These are phyloP conservation scores for Scutellaria galericulata DNA, from an alignment of 257 asterid genomes.

Conservation along the genomic window DNA sequence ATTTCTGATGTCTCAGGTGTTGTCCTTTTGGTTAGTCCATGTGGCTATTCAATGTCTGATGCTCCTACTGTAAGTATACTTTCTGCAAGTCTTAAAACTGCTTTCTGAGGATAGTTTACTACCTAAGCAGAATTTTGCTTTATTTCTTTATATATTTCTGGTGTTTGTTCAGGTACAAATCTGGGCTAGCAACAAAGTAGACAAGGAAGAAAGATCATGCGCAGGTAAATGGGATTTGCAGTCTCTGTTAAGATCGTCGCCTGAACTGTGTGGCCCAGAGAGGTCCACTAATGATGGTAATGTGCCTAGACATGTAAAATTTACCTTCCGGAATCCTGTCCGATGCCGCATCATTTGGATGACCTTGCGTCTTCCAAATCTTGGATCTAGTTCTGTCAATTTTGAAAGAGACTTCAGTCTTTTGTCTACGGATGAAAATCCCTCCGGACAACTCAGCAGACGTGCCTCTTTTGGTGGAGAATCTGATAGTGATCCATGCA, in stretches of 20 bases:
- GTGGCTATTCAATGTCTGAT: constrained; percentile 89
- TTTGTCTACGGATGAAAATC: constrained; percentile 87
- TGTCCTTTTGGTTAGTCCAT: constrained; percentile 82
- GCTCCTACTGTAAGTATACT: constrained; percentile 85
- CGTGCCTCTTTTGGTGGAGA: constrained; percentile 94
- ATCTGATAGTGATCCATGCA: constrained; percentile 73
- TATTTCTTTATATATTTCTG: constrained; percentile 27
- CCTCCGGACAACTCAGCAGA: constrained; percentile 65
- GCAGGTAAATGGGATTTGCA: constrained; percentile 94
- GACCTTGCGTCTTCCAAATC: constrained; percentile 71
- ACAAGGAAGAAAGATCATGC: constrained; percentile 83
- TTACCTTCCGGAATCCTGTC: constrained; percentile 75
- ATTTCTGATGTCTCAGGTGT: constrained; percentile 92
- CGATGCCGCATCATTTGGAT: constrained; percentile 95
- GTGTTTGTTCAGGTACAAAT: constrained; percentile 76
- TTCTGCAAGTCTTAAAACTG: neutral
- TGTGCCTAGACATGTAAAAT: constrained; percentile 85
- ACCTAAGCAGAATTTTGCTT: neutral
- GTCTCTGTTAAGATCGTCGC: constrained; percentile 68
- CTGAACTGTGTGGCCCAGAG: constrained; percentile 86
- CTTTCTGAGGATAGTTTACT: too few relatives aligned
- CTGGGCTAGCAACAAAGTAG: constrained; percentile 86
- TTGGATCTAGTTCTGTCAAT: constrained; percentile 78
- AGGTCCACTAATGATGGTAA: constrained; percentile 49
- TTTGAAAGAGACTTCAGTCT: constrained; percentile 69